Conservation (phyloP, 1,284 basidiomycete genomes). For the Ganoderma resinaceum region DNA sequence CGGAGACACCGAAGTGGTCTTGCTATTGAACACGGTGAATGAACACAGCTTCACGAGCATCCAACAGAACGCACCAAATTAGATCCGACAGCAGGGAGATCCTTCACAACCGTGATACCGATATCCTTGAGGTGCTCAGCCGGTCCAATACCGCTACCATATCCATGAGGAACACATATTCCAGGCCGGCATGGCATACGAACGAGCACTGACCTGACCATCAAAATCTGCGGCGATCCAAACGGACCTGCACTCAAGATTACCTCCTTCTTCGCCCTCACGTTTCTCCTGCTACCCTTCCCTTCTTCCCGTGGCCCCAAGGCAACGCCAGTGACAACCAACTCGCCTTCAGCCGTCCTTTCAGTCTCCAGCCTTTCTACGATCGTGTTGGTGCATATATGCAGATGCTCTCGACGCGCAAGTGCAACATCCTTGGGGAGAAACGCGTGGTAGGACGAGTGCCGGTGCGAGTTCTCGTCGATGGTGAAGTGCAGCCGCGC, state of each 20-base stretch:
- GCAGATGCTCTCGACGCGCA: constrained; percentile 28
- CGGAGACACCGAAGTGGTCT: constrained; percentile 40
- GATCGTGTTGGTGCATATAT: constrained; percentile 40
- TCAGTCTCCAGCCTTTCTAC: constrained; percentile 33
- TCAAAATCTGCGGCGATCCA: constrained; percentile 49
- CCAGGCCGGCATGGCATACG: too few species aligned
- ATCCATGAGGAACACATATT: neutral
- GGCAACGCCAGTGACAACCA: constrained; percentile 24
- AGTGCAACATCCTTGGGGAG: constrained; percentile 35
- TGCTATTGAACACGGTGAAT: constrained; percentile 35
- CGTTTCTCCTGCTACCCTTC: constrained; percentile 23
- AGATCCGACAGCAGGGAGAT: constrained; percentile 61
- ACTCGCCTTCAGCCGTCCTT: constrained; percentile 12
- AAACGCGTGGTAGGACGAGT: constrained; percentile 42
- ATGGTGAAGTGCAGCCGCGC: constrained; percentile 38
- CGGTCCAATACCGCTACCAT: constrained; percentile 58
- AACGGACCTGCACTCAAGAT: constrained; percentile 44
- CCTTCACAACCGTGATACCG: constrained; percentile 54
- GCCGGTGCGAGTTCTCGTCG: constrained; percentile 34
- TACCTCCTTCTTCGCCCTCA: constrained; percentile 35
- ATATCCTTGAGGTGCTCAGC: constrained; percentile 53
- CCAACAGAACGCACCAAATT: constrained; percentile 44
- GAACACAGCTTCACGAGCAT: too few species aligned
- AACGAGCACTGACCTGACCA: constrained; percentile 43
- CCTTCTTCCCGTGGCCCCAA: constrained; percentile 19